phyloP scores from a whole-genome alignment of 2,329 filamentous ascomycete species.

The Eutypella sp. region DNA sequence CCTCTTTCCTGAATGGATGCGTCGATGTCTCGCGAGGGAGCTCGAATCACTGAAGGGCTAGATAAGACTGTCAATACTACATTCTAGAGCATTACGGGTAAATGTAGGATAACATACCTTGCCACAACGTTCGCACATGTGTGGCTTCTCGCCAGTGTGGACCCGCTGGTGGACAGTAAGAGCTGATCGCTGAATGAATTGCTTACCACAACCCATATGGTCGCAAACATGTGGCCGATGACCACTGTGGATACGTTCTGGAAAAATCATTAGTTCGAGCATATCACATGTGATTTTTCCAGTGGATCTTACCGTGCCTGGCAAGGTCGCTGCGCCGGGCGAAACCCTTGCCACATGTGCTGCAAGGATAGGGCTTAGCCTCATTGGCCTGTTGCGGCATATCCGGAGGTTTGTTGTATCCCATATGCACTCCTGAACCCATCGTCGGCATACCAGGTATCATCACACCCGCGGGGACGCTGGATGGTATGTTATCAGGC shows the following conservation, averaged over 20 bases:
- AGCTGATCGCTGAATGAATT: conserved; percentile 94
- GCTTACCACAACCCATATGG: conserved; percentile 81
- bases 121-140: conserved; percentile 93
- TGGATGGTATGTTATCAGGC: conserved; percentile 24
- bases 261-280: conserved; percentile 18
- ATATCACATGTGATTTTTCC: not conserved
- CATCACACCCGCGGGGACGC: conserved; percentile 32
- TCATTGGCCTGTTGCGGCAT: conserved; percentile 29
- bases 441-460: conserved; percentile 36
- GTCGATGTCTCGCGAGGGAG: conserved; percentile 84
- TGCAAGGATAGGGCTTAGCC: conserved; percentile 77
- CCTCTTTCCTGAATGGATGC: conserved; percentile 91
- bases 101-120: conserved; percentile 61
- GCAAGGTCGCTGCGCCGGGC: conserved; percentile 90
- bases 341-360: conserved; percentile 86
- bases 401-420: conserved; percentile 34
- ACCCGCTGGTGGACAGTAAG: conserved; percentile 93
- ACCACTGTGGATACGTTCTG: conserved; percentile 93
- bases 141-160: conserved; percentile 96
- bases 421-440: conserved; percentile 29
- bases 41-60: conserved; percentile 96
- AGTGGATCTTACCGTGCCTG: conserved; percentile 70
- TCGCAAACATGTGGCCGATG: conserved; percentile 90
- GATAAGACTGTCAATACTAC: too few relatives aligned
- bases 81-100: too few relatives aligned